Base-by-base conservation (phyloP, 2,329 filamentous ascomycete species). In the Calycina herbarum region DNA sequence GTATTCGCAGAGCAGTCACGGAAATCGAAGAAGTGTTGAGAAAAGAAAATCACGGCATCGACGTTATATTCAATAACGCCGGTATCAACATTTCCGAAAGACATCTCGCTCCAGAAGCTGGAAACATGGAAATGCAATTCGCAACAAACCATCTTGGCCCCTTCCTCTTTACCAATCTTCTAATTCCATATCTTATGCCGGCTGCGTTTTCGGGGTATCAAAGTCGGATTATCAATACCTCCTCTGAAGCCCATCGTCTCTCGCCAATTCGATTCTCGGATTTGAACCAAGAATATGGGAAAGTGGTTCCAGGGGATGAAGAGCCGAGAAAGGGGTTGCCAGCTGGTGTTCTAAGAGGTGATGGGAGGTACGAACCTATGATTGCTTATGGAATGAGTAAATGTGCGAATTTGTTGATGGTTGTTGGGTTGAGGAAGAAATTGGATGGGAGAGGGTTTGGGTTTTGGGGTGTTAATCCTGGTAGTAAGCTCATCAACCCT, bases 371-470 rank as follows among this genome's bases (percentile, higher is more conserved):
- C 61, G 70, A 70, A 38, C 57, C 63, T 1, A 27, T 35, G n/a
- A 48, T 71, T 57, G 77, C 78, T 31, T 82, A 82, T 73, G 80
- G 77, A 15, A 78, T 81, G 73, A 77, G 76, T 70, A 82, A 82
- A 72, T 78, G 81, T 13, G 80, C 78, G 40, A 82, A 81, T 67
- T 73, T 82, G 29, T 59, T 72, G 24, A 63, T 69, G 40, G 62
- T 64, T 54, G 62, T 71, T 24, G 66, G 48, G 31, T 63, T 71
- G 63, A 69, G 68, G 61, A 29, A 45, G 35, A 63, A 54, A 13
- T 61, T 69, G n/a, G 51, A 31, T 54, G 48, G n/a, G 48, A 54
- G 48, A 1, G 51, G 15, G 24, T 64, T 61, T 24, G 66, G 64
- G 0, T 10, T 68, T 3, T 61, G 31, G 60, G 66, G 66, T 56